Conservation (phyloP, 306 rosid genomes). For the Medicago lupulina region DNA sequence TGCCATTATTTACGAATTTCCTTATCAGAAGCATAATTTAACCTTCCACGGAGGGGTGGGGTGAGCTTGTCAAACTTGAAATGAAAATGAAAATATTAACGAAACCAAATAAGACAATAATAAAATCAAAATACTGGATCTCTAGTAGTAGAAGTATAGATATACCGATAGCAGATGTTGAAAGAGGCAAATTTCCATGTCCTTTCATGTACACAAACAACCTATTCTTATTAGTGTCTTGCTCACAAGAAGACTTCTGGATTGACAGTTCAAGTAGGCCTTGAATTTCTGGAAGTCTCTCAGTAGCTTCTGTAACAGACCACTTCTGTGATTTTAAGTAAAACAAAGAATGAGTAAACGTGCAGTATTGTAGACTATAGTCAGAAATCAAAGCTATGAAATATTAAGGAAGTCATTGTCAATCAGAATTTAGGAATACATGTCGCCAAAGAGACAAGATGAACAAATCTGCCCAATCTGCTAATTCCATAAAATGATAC, state of each 20-base stretch:
- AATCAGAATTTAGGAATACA: constrained; percentile 55
- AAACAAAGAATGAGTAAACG: constrained; percentile 42
- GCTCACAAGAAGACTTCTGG: constrained; percentile 93
- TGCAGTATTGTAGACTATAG: constrained; percentile 24
- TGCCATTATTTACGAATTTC: constrained; percentile 54
- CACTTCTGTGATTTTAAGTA: constrained; percentile 72
- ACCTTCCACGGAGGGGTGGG: neutral
- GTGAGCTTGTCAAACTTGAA: constrained; percentile 21
- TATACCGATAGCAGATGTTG: constrained; percentile 73
- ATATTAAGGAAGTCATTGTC: constrained; percentile 37
- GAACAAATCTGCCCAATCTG: constrained; percentile 98
- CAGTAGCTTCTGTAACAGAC: constrained; percentile 76
- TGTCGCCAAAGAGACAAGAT: constrained; percentile 87
- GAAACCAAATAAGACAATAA: constrained; percentile 19
- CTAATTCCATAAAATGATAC: constrained; percentile 91
- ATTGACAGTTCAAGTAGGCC: constrained; percentile 82
- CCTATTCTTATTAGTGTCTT: constrained; percentile 73
- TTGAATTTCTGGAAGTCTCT: constrained; percentile 88
- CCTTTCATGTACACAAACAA: constrained; percentile 87
- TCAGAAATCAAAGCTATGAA: constrained; percentile 25
- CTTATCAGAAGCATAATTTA: constrained; percentile 37
- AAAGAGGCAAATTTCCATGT: constrained; percentile 65
- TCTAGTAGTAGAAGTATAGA: constrained; percentile 24
- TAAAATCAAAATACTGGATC: neutral
- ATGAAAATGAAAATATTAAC: constrained; percentile 33